phyloP scores from a whole-genome alignment of 768 basidiomycete species.

The Austroboletus festivus region DNA sequence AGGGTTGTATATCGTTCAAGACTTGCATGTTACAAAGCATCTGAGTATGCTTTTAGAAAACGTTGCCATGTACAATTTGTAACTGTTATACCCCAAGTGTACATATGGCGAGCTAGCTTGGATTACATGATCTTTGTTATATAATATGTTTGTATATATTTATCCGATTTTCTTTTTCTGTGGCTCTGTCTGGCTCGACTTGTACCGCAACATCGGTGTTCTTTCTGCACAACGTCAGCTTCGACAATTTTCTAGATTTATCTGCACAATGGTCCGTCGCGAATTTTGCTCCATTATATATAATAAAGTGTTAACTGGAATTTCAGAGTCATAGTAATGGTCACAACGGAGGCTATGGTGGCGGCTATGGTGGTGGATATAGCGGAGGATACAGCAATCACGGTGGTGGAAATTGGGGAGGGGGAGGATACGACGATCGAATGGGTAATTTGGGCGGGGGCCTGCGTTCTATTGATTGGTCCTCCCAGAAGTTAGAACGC shows the following conservation, averaged over 20 bases:
- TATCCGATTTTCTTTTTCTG: slow-evolving; percentile 15
- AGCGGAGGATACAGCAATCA: slow-evolving; percentile 31
- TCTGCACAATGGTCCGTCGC: slow-evolving; percentile 18
- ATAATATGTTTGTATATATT: slow-evolving; percentile 9
- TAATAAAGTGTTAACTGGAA: neutral
- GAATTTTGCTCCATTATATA: neutral
- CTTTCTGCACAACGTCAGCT: neutral
- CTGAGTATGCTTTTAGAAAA: slow-evolving; percentile 7
- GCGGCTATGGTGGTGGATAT: slow-evolving; percentile 28
- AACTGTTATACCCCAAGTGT: slow-evolving; percentile 9
- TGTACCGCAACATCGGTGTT: slow-evolving; percentile 20
- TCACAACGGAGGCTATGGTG: slow-evolving; percentile 34
- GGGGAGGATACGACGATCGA: slow-evolving; percentile 50
- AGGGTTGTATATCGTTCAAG: slow-evolving; percentile 8
- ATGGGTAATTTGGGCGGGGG: slow-evolving; percentile 83
- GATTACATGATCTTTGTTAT: slow-evolving; percentile 1
- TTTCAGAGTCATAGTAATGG: slow-evolving; percentile 33
- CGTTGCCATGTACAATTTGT: slow-evolving; percentile 8
- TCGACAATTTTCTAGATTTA: slow-evolving; percentile 1
- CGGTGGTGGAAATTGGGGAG: slow-evolving; percentile 33
- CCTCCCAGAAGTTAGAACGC: slow-evolving; percentile 61
- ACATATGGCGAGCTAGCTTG: too few species aligned
- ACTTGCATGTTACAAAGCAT: neutral
- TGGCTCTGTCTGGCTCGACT: slow-evolving; percentile 12
- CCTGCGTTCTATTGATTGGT: slow-evolving; percentile 86